Conservation (phyloP, 768 basidiomycete species). For the Mycena crocata region DNA sequence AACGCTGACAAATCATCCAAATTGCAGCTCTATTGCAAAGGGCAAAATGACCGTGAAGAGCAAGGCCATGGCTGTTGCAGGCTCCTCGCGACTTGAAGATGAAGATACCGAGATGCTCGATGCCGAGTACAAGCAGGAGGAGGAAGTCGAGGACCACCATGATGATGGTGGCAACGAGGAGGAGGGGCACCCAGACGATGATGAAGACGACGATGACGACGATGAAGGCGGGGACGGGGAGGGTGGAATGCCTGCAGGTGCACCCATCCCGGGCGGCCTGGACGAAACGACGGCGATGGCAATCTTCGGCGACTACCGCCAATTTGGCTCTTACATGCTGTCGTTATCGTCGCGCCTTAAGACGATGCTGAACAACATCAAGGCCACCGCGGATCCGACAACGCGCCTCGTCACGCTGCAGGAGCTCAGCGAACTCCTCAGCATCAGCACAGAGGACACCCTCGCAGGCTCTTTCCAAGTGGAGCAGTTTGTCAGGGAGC, state of each 20-base stretch:
- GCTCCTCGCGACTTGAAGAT: slow-evolving; percentile 73
- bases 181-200: slow-evolving; percentile 57
- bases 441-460: slow-evolving; percentile 97
- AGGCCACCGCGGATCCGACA: slow-evolving; percentile 83
- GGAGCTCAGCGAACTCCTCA: slow-evolving; percentile 93
- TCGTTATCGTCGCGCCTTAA: slow-evolving; percentile 90
- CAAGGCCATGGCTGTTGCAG: slow-evolving; percentile 66
- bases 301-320: slow-evolving; percentile 88
- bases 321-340: slow-evolving; percentile 93
- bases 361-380: slow-evolving; percentile 91
- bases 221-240: slow-evolving; percentile 45
- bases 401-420: slow-evolving; percentile 91
- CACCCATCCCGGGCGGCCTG: slow-evolving; percentile 62
- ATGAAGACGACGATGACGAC: slow-evolving; percentile 57
- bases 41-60: slow-evolving; percentile 70
- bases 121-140: slow-evolving; percentile 64
- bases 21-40: slow-evolving; percentile 55
- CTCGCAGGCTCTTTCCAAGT: slow-evolving; percentile 96
- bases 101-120: slow-evolving; percentile 86
- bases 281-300: slow-evolving; percentile 82
- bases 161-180: slow-evolving; percentile 56
- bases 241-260: slow-evolving; percentile 52
- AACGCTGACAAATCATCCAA: slow-evolving; percentile 28
- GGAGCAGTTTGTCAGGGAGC: slow-evolving; percentile 90
- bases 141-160: slow-evolving; percentile 58